These are phyloP conservation scores for Podospora pseudocomata DNA, from an alignment of 495 filamentous ascomycete species.

Conservation along the genomic window DNA sequence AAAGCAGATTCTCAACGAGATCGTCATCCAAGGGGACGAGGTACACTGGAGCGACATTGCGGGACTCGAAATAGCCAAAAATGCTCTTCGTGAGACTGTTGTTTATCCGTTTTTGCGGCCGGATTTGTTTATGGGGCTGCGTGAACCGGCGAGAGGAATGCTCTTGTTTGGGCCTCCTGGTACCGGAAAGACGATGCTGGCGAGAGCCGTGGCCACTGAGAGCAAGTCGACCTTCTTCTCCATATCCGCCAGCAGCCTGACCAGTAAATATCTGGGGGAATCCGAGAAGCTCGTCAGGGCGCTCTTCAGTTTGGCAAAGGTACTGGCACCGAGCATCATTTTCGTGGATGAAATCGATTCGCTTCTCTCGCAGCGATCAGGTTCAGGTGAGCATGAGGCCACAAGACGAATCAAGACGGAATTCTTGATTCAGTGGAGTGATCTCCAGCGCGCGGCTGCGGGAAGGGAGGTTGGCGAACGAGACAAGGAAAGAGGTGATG, in stretches of 20 bases:
- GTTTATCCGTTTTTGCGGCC: conserved; percentile 97
- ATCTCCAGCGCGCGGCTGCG: conserved; percentile 86
- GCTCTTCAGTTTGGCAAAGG: conserved; percentile 84
- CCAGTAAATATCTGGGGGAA: conserved; percentile 94
- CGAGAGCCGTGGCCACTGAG: conserved; percentile 91
- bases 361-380: conserved; percentile 76
- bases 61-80: conserved; percentile 85
- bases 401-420: conserved; percentile 95
- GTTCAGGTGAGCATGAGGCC: conserved; percentile 85
- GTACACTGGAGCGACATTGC: conserved; percentile 96
- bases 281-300: conserved; percentile 95
- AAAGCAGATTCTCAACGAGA: conserved; percentile 91
- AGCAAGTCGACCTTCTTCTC: conserved; percentile 96
- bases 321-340: conserved; percentile 91
- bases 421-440: conserved; percentile 96
- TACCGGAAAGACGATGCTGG: conserved; percentile 98
- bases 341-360: conserved; percentile 99
- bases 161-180: conserved; percentile 94
- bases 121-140: conserved; percentile 90
- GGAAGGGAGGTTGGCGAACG: conserved; percentile 69
- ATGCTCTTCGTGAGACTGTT: conserved; percentile 89
- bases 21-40: conserved; percentile 90
- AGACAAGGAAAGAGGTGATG: conserved; percentile 73
- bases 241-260: conserved; percentile 88
- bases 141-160: conserved; percentile 93